Percentiles rank a stretch among this genome's conserved stretches.
phyloP scores from a whole-genome alignment of 2,329 filamentous ascomycete genomes.

The Hypoxylon sp. region DNA sequence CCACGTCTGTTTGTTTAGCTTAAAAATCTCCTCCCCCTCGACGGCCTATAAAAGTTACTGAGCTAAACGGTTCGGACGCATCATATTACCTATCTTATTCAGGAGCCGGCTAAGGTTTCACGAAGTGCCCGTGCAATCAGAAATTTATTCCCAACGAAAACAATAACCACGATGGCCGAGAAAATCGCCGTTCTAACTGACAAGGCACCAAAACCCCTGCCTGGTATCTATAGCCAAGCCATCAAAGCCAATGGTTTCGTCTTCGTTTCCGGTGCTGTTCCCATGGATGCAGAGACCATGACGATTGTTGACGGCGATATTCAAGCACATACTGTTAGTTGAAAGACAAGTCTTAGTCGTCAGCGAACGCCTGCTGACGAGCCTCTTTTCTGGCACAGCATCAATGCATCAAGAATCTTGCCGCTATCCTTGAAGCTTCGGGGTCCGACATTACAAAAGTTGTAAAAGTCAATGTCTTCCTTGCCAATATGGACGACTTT shows the following conservation, averaged over 20 bases:
- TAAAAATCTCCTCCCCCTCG: not conserved
- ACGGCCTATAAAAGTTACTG: not conserved
- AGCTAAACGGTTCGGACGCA: not conserved
- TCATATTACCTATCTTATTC: slow-evolving; percentile 5
- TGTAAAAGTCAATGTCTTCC: slow-evolving; percentile 81
- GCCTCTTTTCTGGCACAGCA: slow-evolving; percentile 55
- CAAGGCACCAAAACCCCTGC: slow-evolving; percentile 60
- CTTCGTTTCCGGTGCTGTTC: slow-evolving; percentile 80
- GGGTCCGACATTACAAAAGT: slow-evolving; percentile 75
- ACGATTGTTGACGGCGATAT: slow-evolving; percentile 75
- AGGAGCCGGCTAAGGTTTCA: not conserved
- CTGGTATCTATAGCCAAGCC: slow-evolving; percentile 65
- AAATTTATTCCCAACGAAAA: not conserved
- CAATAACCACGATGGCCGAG: slow-evolving; percentile 50
- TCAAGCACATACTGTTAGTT: slow-evolving; percentile 71
- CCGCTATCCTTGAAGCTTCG: slow-evolving; percentile 77
- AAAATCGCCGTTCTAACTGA: slow-evolving; percentile 59
- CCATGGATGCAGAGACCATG: slow-evolving; percentile 71
- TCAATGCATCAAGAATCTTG: slow-evolving; percentile 79
- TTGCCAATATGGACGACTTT: slow-evolving; percentile 81
- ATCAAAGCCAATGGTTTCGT: slow-evolving; percentile 78
- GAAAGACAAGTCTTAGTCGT: not conserved
- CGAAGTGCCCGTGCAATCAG: not conserved
- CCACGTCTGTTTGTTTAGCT: not conserved
- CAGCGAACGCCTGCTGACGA: slow-evolving; percentile 9